Evolutionary conservation across 352 stramenopile species (phyloP).

Genomic region (Phytopythium chamaehyphon): DNA sequence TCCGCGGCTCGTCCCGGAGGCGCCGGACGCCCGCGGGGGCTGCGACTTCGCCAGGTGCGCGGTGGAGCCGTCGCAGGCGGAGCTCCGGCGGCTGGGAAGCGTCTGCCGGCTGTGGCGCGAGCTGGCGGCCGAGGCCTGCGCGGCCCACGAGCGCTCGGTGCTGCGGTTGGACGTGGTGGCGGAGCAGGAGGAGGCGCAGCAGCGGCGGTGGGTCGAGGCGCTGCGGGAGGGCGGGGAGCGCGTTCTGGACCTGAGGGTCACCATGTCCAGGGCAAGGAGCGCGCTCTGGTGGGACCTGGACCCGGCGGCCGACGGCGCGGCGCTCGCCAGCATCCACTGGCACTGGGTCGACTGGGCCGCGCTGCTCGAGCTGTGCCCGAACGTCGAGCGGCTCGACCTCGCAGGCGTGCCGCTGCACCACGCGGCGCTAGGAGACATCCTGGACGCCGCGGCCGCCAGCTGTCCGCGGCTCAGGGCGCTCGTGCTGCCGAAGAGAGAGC

Average conservation of each 20-base stretch:
- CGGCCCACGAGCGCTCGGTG: slow-evolving; percentile 12
- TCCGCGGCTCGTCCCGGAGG: slow-evolving; percentile 29
- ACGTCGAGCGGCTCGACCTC: slow-evolving; percentile 40
- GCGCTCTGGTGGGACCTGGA: slow-evolving; percentile 36
- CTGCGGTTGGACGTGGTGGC: slow-evolving; percentile 25
- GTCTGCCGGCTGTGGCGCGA: slow-evolving; percentile 29
- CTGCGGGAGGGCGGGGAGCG: slow-evolving; percentile 12
- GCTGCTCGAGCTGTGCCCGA: slow-evolving; percentile 27
- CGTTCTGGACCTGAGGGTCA: slow-evolving; percentile 27
- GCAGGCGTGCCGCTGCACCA: slow-evolving; percentile 33
- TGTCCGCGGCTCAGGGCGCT: slow-evolving; percentile 33
- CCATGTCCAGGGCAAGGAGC: slow-evolving; percentile 17
- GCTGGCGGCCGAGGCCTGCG: slow-evolving; percentile 14
- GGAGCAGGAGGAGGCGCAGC: slow-evolving; percentile 18
- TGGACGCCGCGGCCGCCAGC: slow-evolving; percentile 23
- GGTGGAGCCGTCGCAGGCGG: slow-evolving; percentile 19
- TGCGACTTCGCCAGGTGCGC: slow-evolving; percentile 22
- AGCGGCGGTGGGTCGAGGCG: slow-evolving; percentile 11
- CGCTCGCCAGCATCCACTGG: slow-evolving; percentile 6
- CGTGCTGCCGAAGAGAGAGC: slow-evolving; percentile 32
- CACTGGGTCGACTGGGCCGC: slow-evolving; percentile 42
- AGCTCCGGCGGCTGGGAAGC: slow-evolving; percentile 20
- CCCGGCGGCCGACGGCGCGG: neutral
- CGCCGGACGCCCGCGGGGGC: neutral
- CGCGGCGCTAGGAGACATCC: slow-evolving; percentile 28